phyloP scores from a whole-genome alignment of 2,329 filamentous ascomycete genomes.

The Xylogone sp. region DNA sequence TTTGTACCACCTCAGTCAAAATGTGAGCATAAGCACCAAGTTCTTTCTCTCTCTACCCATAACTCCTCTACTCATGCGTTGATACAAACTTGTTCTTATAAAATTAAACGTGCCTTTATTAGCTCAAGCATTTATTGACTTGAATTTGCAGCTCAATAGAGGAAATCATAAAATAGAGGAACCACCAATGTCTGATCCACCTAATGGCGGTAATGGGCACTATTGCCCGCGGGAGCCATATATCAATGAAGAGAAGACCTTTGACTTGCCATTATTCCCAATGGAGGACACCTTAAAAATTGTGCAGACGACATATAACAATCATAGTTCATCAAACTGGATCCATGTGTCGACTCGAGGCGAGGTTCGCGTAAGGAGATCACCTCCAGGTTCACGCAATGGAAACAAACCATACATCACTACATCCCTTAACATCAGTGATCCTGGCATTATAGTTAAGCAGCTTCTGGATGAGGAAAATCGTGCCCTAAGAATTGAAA shows the following conservation, averaged over 20 bases:
- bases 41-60: neutral
- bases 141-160: neutral
- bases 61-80: neutral
- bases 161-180: neutral
- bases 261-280: conserved; percentile 6
- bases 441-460: conserved; percentile 14
- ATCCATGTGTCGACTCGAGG: conserved; percentile 16
- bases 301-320: conserved; percentile 15
- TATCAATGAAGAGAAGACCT: conserved; percentile 3
- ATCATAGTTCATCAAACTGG: conserved; percentile 4
- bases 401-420: conserved; percentile 18
- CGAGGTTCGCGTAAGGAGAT: conserved; percentile 19
- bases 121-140: neutral
- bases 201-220: conserved; percentile 1
- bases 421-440: conserved; percentile 19
- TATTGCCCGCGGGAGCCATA: conserved; percentile 18
- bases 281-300: conserved; percentile 15
- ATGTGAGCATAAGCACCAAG: neutral
- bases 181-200: neutral
- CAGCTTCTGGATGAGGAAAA: conserved; percentile 17
- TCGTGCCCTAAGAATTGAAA: conserved; percentile 18
- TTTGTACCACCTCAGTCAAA: neutral
- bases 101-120: no score
- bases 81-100: no score
- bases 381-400: conserved; percentile 14